Conservation (phyloP, 106 monocot genomes). For the Allium fistulosum region DNA sequence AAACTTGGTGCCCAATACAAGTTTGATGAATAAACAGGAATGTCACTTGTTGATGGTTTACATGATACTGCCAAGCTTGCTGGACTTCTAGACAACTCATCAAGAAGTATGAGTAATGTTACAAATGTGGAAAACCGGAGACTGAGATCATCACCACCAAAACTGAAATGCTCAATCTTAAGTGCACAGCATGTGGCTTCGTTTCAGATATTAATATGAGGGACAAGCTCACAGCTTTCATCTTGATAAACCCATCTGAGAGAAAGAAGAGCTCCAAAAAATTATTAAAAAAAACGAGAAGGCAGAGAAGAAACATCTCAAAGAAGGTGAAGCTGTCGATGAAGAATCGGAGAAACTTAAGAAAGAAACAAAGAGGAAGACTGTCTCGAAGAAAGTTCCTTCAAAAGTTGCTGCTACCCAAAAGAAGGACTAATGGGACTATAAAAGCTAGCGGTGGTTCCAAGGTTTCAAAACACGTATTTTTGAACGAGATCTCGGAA, state of each 20-base stretch:
- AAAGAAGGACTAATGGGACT: slow-evolving; percentile 20
- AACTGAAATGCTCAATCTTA: slow-evolving; percentile 61
- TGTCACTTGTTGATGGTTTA: slow-evolving; percentile 62
- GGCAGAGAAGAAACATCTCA: slow-evolving; percentile 74
- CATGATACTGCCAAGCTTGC: slow-evolving; percentile 80
- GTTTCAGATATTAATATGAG: slow-evolving; percentile 77
- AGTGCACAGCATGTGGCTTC: slow-evolving; percentile 80
- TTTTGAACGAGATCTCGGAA: too few species aligned
- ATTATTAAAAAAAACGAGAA: slow-evolving; percentile 77
- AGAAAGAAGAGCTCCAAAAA: slow-evolving; percentile 56
- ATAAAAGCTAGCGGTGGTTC: slow-evolving; percentile 28
- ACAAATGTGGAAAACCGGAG: slow-evolving; percentile 77
- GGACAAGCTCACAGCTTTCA: slow-evolving; percentile 68
- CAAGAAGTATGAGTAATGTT: slow-evolving; percentile 81
- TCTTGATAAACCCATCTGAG: slow-evolving; percentile 70
- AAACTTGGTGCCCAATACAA: slow-evolving; percentile 85
- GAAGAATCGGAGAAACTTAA: slow-evolving; percentile 74
- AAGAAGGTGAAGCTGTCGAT: slow-evolving; percentile 76
- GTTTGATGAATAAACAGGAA: slow-evolving; percentile 72
- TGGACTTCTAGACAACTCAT: slow-evolving; percentile 67
- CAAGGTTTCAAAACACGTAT: too few species aligned
- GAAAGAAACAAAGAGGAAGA: slow-evolving; percentile 60
- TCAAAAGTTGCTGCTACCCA: slow-evolving; percentile 3
- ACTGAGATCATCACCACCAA: slow-evolving; percentile 70
- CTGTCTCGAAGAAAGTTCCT: neutral